Conservation (phyloP, 208 protist genomes). For the Phytomonas serpens region DNA sequence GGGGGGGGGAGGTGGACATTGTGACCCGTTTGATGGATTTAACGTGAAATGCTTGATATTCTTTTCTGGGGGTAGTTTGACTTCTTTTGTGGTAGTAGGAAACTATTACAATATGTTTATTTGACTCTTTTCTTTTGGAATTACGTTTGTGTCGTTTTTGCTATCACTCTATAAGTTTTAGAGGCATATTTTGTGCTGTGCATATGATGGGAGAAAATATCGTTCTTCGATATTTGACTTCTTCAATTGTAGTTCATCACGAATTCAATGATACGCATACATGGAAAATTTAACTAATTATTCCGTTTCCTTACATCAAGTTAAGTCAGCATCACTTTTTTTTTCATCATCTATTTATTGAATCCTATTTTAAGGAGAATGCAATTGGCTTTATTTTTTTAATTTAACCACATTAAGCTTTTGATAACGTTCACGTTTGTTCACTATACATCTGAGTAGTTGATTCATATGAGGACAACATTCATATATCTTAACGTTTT, state of each 20-base stretch:
- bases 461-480: slow-evolving; percentile 1
- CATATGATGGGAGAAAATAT: background rate
- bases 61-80: background rate
- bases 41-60: background rate
- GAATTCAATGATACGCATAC: background rate
- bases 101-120: background rate
- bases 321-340: background rate
- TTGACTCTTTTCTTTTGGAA: slow-evolving; percentile 12
- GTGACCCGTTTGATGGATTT: background rate
- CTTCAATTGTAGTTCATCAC: slow-evolving; percentile 12
- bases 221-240: background rate
- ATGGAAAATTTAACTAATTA: background rate
- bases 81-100: background rate
- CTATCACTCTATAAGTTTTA: background rate
- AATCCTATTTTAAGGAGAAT: background rate
- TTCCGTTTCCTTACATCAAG: slow-evolving; percentile 9
- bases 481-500: slow-evolving; percentile 3
- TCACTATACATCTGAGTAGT: slow-evolving; percentile 1
- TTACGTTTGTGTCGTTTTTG: background rate
- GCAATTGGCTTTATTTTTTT: background rate
- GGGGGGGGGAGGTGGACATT: too few species aligned
- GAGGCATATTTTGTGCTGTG: background rate
- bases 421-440: background rate
- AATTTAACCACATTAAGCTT: background rate
- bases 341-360: background rate